Evolutionary conservation across 1,284 basidiomycete genomes (phyloP).

Genomic region (Cystobasidiaceae sp.): DNA sequence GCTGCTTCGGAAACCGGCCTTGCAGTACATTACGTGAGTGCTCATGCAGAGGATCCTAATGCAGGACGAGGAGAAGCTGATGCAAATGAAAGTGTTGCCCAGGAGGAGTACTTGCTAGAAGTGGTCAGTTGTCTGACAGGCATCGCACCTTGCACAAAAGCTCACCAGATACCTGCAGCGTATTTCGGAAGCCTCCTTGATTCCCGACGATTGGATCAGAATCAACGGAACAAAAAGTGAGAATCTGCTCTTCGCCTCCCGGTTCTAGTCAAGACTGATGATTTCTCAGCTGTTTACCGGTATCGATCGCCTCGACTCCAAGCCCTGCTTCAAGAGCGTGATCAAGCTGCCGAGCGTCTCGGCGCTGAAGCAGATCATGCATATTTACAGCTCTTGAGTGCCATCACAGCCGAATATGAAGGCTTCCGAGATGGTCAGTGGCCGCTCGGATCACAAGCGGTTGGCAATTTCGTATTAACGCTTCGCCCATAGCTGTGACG

Average conservation of each 20-base stretch:
- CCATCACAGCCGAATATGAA: constrained; percentile 21
- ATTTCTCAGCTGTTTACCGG: constrained; percentile 53
- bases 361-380: constrained; percentile 68
- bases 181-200: constrained; percentile 60
- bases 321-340: constrained; percentile 62
- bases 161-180: constrained; percentile 56
- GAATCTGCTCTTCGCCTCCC: not conserved
- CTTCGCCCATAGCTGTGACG: not conserved
- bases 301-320: constrained; percentile 73
- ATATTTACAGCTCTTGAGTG: constrained; percentile 62
- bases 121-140: not conserved
- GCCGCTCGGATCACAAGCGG: not conserved
- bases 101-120: constrained; percentile 46
- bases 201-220: constrained; percentile 74
- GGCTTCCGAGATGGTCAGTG: constrained; percentile 20
- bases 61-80: not conserved
- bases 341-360: constrained; percentile 71
- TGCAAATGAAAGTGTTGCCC: constrained; percentile 47
- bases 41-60: not conserved
- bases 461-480: not conserved
- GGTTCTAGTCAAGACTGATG: not conserved
- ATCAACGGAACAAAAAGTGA: constrained; percentile 68
- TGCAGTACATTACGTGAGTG: constrained; percentile 60
- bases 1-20: constrained; percentile 63
- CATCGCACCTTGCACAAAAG: constrained; percentile 4